phyloP scores from a whole-genome alignment of 1,284 basidiomycete genomes.

The Volvariella volvacea region DNA sequence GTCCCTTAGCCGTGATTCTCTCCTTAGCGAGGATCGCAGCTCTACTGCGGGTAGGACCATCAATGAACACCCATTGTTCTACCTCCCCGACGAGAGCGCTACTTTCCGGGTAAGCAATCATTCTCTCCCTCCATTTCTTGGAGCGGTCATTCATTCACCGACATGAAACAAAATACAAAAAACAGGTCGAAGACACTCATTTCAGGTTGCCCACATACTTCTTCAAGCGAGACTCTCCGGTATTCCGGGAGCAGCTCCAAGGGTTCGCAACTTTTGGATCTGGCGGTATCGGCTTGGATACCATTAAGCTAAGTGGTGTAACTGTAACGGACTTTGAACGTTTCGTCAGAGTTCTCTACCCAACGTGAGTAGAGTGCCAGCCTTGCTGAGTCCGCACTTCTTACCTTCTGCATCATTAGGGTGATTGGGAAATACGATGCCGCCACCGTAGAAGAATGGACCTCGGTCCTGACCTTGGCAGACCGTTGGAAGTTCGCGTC shows the following conservation, averaged over 20 bases:
- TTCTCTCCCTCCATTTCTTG: background rate
- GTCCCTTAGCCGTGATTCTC: constrained; percentile 11
- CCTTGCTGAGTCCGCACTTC: background rate
- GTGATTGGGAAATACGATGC: background rate
- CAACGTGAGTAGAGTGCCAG: background rate
- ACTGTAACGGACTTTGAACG: background rate
- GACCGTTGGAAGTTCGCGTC: constrained; percentile 10
- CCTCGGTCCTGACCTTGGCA: constrained; percentile 12
- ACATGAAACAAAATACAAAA: too few species aligned
- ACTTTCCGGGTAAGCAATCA: background rate
- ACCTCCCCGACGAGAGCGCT: background rate
- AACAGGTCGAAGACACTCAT: background rate
- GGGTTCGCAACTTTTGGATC: background rate
- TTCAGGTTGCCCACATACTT: background rate
- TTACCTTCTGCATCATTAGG: background rate
- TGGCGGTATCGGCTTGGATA: background rate
- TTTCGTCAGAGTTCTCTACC: background rate
- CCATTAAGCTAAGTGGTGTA: background rate
- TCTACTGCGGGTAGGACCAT: too few species aligned
- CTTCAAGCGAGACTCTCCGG: background rate
- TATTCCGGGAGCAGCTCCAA: too few species aligned
- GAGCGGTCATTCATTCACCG: background rate
- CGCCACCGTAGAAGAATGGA: constrained; percentile 10
- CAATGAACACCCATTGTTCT: background rate
- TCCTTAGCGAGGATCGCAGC: background rate